Percentiles rank a stretch among this genome's conserved stretches.
Evolutionary conservation across 345 rosid genomes (phyloP).

Genomic region (Eucalyptus cloeziana): DNA sequence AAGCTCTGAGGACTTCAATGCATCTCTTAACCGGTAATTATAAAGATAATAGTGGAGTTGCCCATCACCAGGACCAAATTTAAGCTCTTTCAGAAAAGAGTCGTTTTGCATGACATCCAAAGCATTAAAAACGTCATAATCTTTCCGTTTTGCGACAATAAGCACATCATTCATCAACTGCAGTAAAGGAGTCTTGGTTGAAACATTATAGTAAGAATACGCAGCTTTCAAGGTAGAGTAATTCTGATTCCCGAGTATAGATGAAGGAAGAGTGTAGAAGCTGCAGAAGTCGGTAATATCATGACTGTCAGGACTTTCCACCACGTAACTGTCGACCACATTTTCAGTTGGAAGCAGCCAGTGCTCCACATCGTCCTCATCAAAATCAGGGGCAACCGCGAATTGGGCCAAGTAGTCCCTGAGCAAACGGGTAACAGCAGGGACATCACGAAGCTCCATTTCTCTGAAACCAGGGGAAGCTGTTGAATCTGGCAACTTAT

Average conservation of each 20-base stretch:
- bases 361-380: constrained; percentile 77
- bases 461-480: constrained; percentile 78
- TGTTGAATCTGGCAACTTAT: constrained; percentile 70
- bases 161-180: constrained; percentile 92
- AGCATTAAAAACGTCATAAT: constrained; percentile 82
- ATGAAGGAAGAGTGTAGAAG: constrained; percentile 91
- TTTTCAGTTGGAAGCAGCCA: constrained; percentile 83
- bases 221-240: constrained; percentile 78
- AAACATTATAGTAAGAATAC: constrained; percentile 84
- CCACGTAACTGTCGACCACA: constrained; percentile 78
- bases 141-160: constrained; percentile 73
- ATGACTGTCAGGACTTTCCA: constrained; percentile 76
- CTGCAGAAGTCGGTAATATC: constrained; percentile 92
- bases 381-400: constrained; percentile 79
- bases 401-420: constrained; percentile 63
- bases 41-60: constrained; percentile 90
- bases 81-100: constrained; percentile 77
- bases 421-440: constrained; percentile 75
- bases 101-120: constrained; percentile 94
- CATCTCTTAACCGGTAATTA: constrained; percentile 50
- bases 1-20: constrained; percentile 63
- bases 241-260: constrained; percentile 80
- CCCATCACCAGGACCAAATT: constrained; percentile 93
- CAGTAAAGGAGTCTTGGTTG: constrained; percentile 69
- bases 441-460: constrained; percentile 81